Evolutionary conservation across 768 basidiomycete species (phyloP).

Genomic region (Crepidotus variabilis): DNA sequence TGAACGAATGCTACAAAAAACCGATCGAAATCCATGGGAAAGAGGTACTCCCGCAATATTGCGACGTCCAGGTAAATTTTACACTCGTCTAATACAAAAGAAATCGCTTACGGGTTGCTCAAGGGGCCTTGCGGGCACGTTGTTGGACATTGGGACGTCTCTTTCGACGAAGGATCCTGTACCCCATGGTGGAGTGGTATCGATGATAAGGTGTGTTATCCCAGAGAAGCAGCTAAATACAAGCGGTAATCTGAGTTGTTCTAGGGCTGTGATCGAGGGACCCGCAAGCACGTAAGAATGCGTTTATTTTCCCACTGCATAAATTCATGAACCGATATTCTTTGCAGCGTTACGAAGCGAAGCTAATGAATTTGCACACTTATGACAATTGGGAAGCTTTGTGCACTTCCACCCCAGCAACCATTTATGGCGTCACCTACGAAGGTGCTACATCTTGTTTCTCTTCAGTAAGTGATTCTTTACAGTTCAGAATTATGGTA

Average conservation of each 20-base stretch:
- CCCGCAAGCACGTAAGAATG: neutral
- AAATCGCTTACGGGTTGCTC: neutral
- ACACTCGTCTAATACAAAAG: neutral
- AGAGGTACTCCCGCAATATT: conserved; percentile 8
- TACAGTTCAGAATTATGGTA: neutral
- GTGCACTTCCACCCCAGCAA: conserved; percentile 10
- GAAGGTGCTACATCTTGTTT: conserved; percentile 8
- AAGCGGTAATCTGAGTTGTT: no score
- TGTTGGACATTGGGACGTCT: conserved; percentile 15
- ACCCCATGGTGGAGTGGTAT: conserved; percentile 9
- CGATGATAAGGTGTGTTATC: conserved; percentile 10
- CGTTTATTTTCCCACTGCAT: neutral
- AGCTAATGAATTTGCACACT: conserved; percentile 6
- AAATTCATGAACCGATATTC: neutral
- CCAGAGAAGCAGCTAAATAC: no score
- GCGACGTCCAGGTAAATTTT: conserved; percentile 8
- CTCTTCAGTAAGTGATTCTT: conserved; percentile 4
- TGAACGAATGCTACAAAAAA: conserved; percentile 15
- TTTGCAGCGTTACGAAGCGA: conserved; percentile 11
- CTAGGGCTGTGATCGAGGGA: conserved; percentile 2
- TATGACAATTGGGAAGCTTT: conserved; percentile 10
- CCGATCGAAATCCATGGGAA: conserved; percentile 10
- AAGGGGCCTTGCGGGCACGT: conserved; percentile 14
- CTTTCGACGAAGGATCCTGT: conserved; percentile 12
- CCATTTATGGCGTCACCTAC: conserved; percentile 8